Base-by-base conservation (phyloP, 108 stramenopile species). In the Stephanodiscus minutulus region DNA sequence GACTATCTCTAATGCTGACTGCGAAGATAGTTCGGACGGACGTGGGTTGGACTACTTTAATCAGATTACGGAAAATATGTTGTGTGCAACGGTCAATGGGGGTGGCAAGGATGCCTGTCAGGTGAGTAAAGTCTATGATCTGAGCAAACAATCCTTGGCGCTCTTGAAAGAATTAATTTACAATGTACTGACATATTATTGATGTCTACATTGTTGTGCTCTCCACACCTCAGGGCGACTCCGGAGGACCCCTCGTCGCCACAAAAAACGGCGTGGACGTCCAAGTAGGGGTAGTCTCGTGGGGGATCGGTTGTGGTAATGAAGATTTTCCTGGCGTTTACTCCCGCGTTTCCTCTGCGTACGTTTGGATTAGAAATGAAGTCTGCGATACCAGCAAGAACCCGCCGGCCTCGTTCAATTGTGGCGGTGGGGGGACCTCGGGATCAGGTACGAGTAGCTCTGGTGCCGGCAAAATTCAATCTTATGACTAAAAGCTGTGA, bases 51-150 rank as follows among this genome's bases (percentile, higher is more conserved):
- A 39, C 28, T 81, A 81, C 37, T 52, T 66, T 6, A 68, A 61
- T 29, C 15, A 36, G 15, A 81, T 81, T 28, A 74, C 72, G 20
- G 25, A 25, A 5, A 74, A 59, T 60, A 82, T 82, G 82, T 8
- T 82, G 15, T 82, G 82, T 22, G 82, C 82, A 0, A 55, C n/a
- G 18, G 72, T 44, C 60, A 35, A 57, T 25, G 35, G 22, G 21
- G 48, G 66, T 35, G 73, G 68, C n/a, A 58, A 79, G 54, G 82
- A 82, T 44, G 33, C 48, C 4, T 82, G 82, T 49, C 77, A 74
- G 36, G 73, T 60, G 20, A 60, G 39, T 60, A 29, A 39, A 1
- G 11, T 36, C 20, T 52, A 24, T 21, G 1, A 24, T 1, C 6
- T 18, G 22, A 21, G 5, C 50, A 33, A 5, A 33, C 3, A 33